Evolutionary conservation across 2,329 filamentous ascomycete genomes (phyloP), one percentile per base, ranked within the genome.

Genomic region (Colletotrichum sp.): DNA sequence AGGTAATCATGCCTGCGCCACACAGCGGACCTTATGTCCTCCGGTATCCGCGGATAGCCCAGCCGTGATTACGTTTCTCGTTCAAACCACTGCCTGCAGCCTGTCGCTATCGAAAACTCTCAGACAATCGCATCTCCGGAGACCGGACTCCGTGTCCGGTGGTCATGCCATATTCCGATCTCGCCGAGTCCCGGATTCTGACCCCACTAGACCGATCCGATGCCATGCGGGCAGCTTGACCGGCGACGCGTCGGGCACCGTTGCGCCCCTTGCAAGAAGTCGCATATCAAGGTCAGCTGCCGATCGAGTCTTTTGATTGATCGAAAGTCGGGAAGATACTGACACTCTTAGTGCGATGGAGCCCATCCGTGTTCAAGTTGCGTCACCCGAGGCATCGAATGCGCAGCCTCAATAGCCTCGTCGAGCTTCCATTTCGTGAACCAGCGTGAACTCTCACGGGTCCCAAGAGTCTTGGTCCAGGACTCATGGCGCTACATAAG

Each of bases 191-290:
- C 55, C 26, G 24, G 24, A 24, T 55, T 2, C n/a, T 36, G 32
- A 21, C 21, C 65, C 21, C 10, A 39, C 36, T 28, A 36, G 24
- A 12, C 52, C 16, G 6, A 52, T 26, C 71, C 55, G 36, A 74
- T 74, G 71, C 71, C 66, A 74, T 74, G 71, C 18, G 66, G 71
- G 30, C 71, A 74, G 39, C 71, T 74, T 59, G 71, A 70, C 52
- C 60, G 14, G 61, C 61, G 68, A 14, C 66, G 71, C 24, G 68
- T 34, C 13, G 68, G 68, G n/a, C 61, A 55, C 36, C 61, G 68
- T 16, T 74, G 43, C 9, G 61, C 34, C 6, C 36, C 60, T 36
- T 67, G 61, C 18, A 74, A 72, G 52, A 67, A 64, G 52, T 55
- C 63, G 14, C 61, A 72, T 16, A 36, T 55, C 18, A 67, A 66